phyloP scores from a whole-genome alignment of 805 yeast species.

The Kregervanrija fluxuum region DNA sequence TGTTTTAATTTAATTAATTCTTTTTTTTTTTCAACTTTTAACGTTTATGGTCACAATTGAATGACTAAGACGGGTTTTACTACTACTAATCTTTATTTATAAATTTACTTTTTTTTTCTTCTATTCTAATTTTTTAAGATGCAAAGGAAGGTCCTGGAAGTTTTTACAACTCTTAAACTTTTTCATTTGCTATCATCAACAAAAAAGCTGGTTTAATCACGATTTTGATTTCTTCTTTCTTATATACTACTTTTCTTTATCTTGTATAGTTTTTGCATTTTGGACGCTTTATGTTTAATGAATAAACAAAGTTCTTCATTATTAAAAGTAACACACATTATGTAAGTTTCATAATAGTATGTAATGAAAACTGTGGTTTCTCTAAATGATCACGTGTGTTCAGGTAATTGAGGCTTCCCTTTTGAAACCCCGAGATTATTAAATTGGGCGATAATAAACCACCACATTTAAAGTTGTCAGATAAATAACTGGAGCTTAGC shows the following conservation, averaged over 20 bases:
- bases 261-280: conserved; percentile 15
- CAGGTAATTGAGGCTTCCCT: too few relatives aligned
- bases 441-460: too few relatives aligned
- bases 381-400: too few relatives aligned
- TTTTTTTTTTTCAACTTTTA: not conserved
- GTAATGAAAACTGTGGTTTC: not conserved
- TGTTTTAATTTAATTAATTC: not conserved
- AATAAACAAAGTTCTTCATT: conserved; percentile 31
- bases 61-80: not conserved
- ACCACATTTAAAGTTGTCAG: too few relatives aligned
- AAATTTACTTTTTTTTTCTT: conserved; percentile 8
- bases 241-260: conserved; percentile 8
- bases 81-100: not conserved
- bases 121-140: too few relatives aligned
- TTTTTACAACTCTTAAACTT: not conserved
- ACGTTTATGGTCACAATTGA: conserved; percentile 1
- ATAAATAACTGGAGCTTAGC: too few relatives aligned
- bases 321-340: not conserved
- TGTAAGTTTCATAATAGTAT: not conserved
- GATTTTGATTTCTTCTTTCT: conserved; percentile 9
- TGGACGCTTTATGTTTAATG: conserved; percentile 34
- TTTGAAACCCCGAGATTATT: too few relatives aligned
- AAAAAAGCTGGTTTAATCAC: not conserved
- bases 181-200: not conserved
- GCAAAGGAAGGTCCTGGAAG: too few relatives aligned